phyloP scores from a whole-genome alignment of 805 yeast species.

The Kazachstania africana region DNA sequence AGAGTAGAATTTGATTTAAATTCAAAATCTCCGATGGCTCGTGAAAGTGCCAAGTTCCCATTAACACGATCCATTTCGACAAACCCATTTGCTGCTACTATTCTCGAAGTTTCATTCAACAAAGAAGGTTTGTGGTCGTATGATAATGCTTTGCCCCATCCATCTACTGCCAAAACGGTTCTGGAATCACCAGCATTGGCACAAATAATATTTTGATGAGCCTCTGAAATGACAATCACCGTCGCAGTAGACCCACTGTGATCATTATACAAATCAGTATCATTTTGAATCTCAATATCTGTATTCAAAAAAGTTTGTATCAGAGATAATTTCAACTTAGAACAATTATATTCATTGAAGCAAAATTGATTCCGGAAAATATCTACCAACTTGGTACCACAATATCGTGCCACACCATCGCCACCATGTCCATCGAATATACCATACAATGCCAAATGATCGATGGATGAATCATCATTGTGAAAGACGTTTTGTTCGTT shows the following conservation, averaged over 20 bases:
- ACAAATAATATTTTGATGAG: conserved; percentile 39
- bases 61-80: conserved; percentile 93
- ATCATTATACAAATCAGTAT: conserved; percentile 53
- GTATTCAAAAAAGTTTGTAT: conserved; percentile 75
- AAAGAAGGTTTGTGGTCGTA: conserved; percentile 87
- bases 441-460: conserved; percentile 70
- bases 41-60: conserved; percentile 85
- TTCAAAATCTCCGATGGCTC: conserved; percentile 75
- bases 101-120: conserved; percentile 84
- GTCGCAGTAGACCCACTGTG: conserved; percentile 97
- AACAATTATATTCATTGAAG: conserved; percentile 44
- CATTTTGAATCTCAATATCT: conserved; percentile 60
- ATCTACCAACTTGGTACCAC: conserved; percentile 66
- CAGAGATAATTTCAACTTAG: conserved; percentile 39
- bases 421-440: conserved; percentile 99
- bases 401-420: conserved; percentile 71
- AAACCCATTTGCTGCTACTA: conserved; percentile 95
- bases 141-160: conserved; percentile 74
- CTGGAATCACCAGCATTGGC: conserved; percentile 97
- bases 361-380: conserved; percentile 49
- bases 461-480: conserved; percentile 16
- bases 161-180: conserved; percentile 75
- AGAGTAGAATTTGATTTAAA: conserved; percentile 65
- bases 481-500: conserved; percentile 25
- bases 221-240: conserved; percentile 56